These are phyloP conservation scores for Anaeromyces robustus DNA, from an alignment of 192 early-diverging fungal species.

Conservation along the genomic window DNA sequence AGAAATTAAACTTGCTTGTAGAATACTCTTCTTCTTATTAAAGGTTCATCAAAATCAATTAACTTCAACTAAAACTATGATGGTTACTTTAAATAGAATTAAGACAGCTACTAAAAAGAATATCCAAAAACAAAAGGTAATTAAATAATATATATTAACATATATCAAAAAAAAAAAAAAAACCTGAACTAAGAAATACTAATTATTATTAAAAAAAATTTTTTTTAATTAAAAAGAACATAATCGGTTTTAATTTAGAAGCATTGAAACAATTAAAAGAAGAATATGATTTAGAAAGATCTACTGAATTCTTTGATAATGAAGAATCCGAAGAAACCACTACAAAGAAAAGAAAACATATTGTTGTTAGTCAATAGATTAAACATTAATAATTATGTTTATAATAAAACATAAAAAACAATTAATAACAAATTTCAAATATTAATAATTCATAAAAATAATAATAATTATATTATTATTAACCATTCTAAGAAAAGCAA, in stretches of 20 bases:
- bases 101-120: neutral
- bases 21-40: slow-evolving; percentile 72
- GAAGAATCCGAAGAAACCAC: neutral
- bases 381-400: too few relatives aligned
- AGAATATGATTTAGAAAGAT: neutral
- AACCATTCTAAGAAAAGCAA: too few relatives aligned
- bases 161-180: too few relatives aligned
- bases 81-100: neutral
- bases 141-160: neutral
- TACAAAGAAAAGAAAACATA: neutral
- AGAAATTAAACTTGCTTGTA: slow-evolving; percentile 63
- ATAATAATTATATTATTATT: too few relatives aligned
- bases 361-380: neutral
- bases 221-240: neutral
- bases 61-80: slow-evolving; percentile 31
- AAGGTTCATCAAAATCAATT: slow-evolving; percentile 83
- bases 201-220: too few relatives aligned
- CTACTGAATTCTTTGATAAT: neutral
- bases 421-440: too few relatives aligned
- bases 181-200: too few relatives aligned
- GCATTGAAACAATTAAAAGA: neutral
- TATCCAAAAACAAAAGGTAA: neutral
- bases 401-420: too few relatives aligned
- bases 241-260: neutral
- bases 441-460: too few relatives aligned